Base-by-base conservation (phyloP, 208 protist species). In the Wallacemonas sp. region DNA sequence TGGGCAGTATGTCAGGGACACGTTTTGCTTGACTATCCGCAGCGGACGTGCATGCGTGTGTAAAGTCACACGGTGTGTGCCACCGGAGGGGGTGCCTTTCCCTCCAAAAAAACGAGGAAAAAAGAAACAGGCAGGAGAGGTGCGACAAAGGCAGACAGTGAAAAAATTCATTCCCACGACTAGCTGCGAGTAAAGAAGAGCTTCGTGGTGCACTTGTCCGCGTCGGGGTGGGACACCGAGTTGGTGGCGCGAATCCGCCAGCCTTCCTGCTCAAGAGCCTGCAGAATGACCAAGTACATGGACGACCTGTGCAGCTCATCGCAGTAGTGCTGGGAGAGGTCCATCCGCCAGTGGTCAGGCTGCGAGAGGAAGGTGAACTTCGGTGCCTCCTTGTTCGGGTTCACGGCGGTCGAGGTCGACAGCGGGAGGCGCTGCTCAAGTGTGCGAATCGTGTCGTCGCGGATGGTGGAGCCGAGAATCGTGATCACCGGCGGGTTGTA, bases 401-500 rank as follows among this genome's bases (percentile, higher is more conserved):
- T 91, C 8, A 82, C 38, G 0, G 85, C 62, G 0, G 90, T 96
- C 19, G 89, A 89, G 15, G 89, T 93, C 0, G 73, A 54, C 19
- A 79, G 75, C 0, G 89, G 87, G 27, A 97, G 74, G 34, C 78
- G 76, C 19, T 83, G 60, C 70, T 97, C 92, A 63, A 97, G 72
- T 12, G 74, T 41, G 63, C 81, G 85, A 9, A 97, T 63, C 0
- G 92, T 97, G 59, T 97, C 92, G 55, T 97, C 89, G 30, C 87
- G 81, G 50, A 96, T 70, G 12, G 89, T 79, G 1, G 89, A 68
- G n/a, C 92, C 92, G 9, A 97, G 54, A 24, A 97, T 48, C 32
- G 87, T 92, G 55, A 97, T 89, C 33, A 85, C 79, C 3, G 92
- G 92, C 8, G 89, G 92, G 78, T 95, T 97, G 73, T 94, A 97